A percentile compares a stretch with the other conserved stretches of the same genome.
Conservation (phyloP, 192 early-diverging fungal genomes). For the Coemansia sp. region DNA sequence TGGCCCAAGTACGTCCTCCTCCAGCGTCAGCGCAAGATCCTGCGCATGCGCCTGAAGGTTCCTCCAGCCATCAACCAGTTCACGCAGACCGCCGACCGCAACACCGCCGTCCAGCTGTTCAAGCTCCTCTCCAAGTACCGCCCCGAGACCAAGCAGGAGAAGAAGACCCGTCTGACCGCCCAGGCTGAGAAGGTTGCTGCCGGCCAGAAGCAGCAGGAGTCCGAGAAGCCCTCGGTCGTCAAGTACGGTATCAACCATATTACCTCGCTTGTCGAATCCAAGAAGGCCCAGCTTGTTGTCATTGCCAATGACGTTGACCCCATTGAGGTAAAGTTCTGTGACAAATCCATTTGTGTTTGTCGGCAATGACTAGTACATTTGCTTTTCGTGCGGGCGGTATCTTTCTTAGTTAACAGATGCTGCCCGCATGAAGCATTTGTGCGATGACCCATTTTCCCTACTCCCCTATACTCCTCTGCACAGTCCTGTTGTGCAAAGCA, state of each 20-base stretch:
- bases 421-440: slow-evolving; percentile 7
- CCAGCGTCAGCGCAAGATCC: slow-evolving; percentile 97
- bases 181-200: slow-evolving; percentile 89
- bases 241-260: slow-evolving; percentile 99
- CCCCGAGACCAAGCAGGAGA: slow-evolving; percentile 96
- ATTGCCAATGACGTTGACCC: slow-evolving; percentile 99
- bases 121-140: slow-evolving; percentile 99
- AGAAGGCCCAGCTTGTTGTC: slow-evolving; percentile 98
- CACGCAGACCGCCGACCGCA: slow-evolving; percentile 96
- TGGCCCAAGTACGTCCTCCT: slow-evolving; percentile 99
- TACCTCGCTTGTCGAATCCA: slow-evolving; percentile 95
- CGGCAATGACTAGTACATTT: slow-evolving; percentile 29
- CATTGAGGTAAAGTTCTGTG: slow-evolving; percentile 70
- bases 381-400: neutral
- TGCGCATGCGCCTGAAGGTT: slow-evolving; percentile 98
- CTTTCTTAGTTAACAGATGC: neutral
- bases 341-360: neutral
- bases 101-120: slow-evolving; percentile 98
- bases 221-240: slow-evolving; percentile 93
- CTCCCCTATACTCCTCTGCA: no score
- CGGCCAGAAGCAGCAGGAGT: slow-evolving; percentile 76
- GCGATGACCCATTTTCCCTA: slow-evolving; percentile 45
- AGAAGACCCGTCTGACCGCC: slow-evolving; percentile 87
- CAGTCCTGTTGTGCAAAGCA: no score
- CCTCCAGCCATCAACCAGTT: slow-evolving; percentile 99